A percentile compares a stretch with the other conserved stretches of the same genome.
These are phyloP conservation scores for Aphanomyces stellatus DNA, from an alignment of 352 stramenopile genomes.

Conservation along the genomic window DNA sequence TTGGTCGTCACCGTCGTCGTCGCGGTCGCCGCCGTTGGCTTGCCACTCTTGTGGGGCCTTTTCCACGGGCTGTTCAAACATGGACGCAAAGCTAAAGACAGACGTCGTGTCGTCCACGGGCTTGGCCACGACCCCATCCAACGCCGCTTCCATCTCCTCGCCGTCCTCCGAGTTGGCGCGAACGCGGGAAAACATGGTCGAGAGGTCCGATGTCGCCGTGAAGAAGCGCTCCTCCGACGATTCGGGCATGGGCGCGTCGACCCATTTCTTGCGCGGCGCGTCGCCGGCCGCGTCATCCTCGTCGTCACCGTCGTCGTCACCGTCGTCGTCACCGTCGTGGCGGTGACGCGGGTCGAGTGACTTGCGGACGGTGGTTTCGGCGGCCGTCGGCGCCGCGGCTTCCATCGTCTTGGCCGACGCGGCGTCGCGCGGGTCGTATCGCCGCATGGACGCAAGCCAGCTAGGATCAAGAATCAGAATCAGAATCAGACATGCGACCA, in stretches of 20 bases:
- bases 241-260: conserved; percentile 40
- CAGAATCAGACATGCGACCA: neutral
- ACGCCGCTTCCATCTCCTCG: conserved; percentile 54
- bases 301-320: conserved; percentile 17
- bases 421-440: conserved; percentile 7
- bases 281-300: conserved; percentile 2
- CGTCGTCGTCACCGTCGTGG: conserved; percentile 20
- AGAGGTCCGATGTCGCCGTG: conserved; percentile 40
- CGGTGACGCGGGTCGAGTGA: conserved; percentile 12
- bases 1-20: conserved; percentile 22
- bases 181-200: conserved; percentile 63
- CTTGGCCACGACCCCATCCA: conserved; percentile 57
- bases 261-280: conserved; percentile 19
- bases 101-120: conserved; percentile 12
- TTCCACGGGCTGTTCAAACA: conserved; percentile 54
- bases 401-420: conserved; percentile 3
- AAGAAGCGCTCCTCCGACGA: conserved; percentile 68
- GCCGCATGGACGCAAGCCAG: conserved; percentile 3
- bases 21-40: conserved; percentile 31
- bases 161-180: conserved; percentile 79
- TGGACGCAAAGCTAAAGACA: conserved; percentile 60
- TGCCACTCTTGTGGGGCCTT: conserved; percentile 42
- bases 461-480: neutral
- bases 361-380: conserved; percentile 9
- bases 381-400: conserved; percentile 19